A percentile compares a stretch with the other conserved stretches of the same genome.
phyloP scores from a whole-genome alignment of 768 basidiomycete genomes.

The Suillus subluteus region DNA sequence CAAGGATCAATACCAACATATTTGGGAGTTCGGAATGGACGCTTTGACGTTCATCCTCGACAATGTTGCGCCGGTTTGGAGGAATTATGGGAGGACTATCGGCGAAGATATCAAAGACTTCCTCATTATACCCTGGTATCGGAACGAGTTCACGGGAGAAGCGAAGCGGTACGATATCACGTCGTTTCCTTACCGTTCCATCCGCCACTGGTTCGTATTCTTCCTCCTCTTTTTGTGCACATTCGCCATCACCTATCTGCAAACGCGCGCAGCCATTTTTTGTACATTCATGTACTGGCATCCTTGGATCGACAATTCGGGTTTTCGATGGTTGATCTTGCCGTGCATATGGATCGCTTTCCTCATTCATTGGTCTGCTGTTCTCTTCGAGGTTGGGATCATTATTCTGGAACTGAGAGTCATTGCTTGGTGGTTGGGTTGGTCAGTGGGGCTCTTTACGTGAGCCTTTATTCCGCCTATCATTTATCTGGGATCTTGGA shows the following conservation, averaged over 20 bases:
- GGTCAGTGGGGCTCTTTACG: constrained; percentile 58
- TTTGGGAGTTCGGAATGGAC: constrained; percentile 84
- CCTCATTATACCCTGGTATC: constrained; percentile 79
- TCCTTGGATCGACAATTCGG: constrained; percentile 58
- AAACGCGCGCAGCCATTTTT: constrained; percentile 59
- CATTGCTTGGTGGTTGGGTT: constrained; percentile 76
- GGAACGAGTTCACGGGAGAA: constrained; percentile 85
- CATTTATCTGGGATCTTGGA: constrained; percentile 15
- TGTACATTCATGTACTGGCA: constrained; percentile 58
- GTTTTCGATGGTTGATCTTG: constrained; percentile 63
- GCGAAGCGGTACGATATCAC: constrained; percentile 64
- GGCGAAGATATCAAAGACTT: constrained; percentile 81
- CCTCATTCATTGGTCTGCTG: constrained; percentile 68
- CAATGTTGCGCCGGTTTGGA: constrained; percentile 79
- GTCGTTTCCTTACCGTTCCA: constrained; percentile 61
- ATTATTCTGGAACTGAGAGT: constrained; percentile 62
- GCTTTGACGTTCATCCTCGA: constrained; percentile 76
- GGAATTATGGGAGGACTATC: constrained; percentile 80
- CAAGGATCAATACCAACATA: constrained; percentile 76
- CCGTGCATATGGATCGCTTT: constrained; percentile 69
- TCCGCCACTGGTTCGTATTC: constrained; percentile 71
- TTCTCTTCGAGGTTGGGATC: constrained; percentile 59
- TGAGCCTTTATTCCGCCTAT: constrained; percentile 23
- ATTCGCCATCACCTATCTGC: constrained; percentile 54
- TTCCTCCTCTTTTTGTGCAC: constrained; percentile 52